These are phyloP conservation scores for Macrolepiota fuliginosa DNA, from an alignment of 768 basidiomycete species.

Conservation along the genomic window DNA sequence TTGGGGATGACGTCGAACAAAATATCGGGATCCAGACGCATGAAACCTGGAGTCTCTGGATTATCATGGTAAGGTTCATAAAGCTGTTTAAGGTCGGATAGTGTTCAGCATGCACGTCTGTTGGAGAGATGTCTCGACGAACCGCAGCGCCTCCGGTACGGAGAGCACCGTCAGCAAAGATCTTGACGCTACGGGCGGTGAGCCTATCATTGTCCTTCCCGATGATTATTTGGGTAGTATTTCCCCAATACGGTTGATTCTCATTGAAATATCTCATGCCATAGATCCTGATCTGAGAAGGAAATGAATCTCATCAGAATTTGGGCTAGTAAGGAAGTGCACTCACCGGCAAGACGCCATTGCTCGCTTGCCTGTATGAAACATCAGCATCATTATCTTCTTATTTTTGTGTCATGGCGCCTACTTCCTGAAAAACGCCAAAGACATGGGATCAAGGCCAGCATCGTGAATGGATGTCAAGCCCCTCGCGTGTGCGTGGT, in stretches of 20 bases:
- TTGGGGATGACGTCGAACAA: slow-evolving; percentile 62
- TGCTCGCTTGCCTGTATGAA: slow-evolving; percentile 54
- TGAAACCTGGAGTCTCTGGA: slow-evolving; percentile 70
- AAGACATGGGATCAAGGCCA: slow-evolving; percentile 62
- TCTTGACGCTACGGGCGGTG: slow-evolving; percentile 72
- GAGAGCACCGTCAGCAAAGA: slow-evolving; percentile 80
- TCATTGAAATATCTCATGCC: slow-evolving; percentile 76
- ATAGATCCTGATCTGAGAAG: slow-evolving; percentile 65
- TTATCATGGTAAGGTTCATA: slow-evolving; percentile 83
- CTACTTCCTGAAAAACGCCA: slow-evolving; percentile 73
- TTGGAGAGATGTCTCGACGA: slow-evolving; percentile 21
- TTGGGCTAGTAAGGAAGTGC: slow-evolving; percentile 10
- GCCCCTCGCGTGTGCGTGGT: slow-evolving; percentile 68
- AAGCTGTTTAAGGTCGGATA: slow-evolving; percentile 40
- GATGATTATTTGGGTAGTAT: slow-evolving; percentile 52
- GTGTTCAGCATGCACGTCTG: neutral
- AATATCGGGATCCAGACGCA: slow-evolving; percentile 65
- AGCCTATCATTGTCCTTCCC: slow-evolving; percentile 60
- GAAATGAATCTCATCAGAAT: neutral
- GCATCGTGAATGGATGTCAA: slow-evolving; percentile 89
- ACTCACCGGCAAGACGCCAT: slow-evolving; percentile 58
- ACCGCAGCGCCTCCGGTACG: slow-evolving; percentile 90
- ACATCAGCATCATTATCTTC: neutral
- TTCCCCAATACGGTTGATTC: slow-evolving; percentile 70
- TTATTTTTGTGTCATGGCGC: neutral